These are phyloP conservation scores for Casuarina equisetifolia DNA, from an alignment of 306 rosid genomes.

Conservation along the genomic window DNA sequence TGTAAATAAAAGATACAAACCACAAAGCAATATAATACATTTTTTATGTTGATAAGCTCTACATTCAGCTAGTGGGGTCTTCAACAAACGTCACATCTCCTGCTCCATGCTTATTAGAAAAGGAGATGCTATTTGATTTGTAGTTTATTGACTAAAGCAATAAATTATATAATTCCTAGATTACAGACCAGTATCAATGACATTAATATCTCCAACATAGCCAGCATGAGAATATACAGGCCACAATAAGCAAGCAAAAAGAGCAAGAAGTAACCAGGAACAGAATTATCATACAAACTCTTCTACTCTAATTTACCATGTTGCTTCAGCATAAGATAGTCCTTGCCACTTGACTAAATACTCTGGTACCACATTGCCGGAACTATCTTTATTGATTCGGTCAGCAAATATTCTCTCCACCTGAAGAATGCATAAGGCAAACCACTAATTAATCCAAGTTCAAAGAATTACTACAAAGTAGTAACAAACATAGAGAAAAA, in stretches of 20 bases:
- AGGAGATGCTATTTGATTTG: neutral
- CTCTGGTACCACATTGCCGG: conserved; percentile 77
- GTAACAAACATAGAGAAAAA: conserved; percentile 4
- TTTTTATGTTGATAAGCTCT: neutral
- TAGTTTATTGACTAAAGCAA: neutral
- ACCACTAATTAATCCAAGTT: conserved; percentile 19
- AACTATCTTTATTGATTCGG: conserved; percentile 73
- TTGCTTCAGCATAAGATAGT: conserved; percentile 96
- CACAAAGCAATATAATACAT: neutral
- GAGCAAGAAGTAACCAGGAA: neutral
- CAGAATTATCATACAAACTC: conserved; percentile 14
- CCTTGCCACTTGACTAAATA: conserved; percentile 99
- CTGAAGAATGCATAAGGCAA: conserved; percentile 39
- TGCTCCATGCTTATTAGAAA: neutral
- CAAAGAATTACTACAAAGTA: neutral
- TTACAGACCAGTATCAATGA: neutral
- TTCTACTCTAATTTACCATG: conserved; percentile 59
- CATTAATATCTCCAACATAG: neutral
- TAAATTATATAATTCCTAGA: neutral
- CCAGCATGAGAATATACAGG: neutral
- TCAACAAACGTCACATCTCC: neutral
- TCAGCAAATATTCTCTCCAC: conserved; percentile 94
- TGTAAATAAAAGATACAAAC: neutral
- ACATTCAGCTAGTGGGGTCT: neutral
- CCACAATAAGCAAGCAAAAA: neutral